phyloP scores from a whole-genome alignment of 1,139 yeast species.

The Diutina catenulata region DNA sequence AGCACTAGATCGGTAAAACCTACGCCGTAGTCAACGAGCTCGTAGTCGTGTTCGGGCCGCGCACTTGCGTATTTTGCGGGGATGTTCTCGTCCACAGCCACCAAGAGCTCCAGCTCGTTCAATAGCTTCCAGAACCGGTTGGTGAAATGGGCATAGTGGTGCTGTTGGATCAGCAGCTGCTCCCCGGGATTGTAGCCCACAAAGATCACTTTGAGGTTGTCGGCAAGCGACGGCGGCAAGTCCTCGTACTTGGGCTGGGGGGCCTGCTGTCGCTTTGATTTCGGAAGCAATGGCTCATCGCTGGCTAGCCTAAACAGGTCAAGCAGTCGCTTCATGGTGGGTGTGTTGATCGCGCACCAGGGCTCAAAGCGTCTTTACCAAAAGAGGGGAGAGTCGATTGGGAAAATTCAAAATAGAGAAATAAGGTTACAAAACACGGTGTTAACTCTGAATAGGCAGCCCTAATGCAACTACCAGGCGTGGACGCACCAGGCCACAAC shows the following conservation, averaged over 20 bases:
- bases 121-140: slow-evolving; percentile 62
- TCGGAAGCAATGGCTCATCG: too few relatives aligned
- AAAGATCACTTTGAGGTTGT: slow-evolving; percentile 34
- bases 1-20: slow-evolving; percentile 68
- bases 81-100: slow-evolving; percentile 10
- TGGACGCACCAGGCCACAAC: too few relatives aligned
- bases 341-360: too few relatives aligned
- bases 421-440: too few relatives aligned
- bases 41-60: slow-evolving; percentile 29
- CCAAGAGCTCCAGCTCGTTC: slow-evolving; percentile 38
- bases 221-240: slow-evolving; percentile 25
- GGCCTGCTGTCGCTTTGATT: not conserved
- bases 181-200: slow-evolving; percentile 72
- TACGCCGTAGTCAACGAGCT: slow-evolving; percentile 31
- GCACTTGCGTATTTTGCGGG: not conserved
- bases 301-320: too few relatives aligned
- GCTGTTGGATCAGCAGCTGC: slow-evolving; percentile 50
- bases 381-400: too few relatives aligned
- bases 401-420: too few relatives aligned
- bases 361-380: too few relatives aligned
- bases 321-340: too few relatives aligned
- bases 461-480: too few relatives aligned
- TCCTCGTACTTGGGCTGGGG: slow-evolving; percentile 10
- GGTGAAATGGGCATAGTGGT: slow-evolving; percentile 64
- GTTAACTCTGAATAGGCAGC: too few relatives aligned